phyloP scores from a whole-genome alignment of 2,329 filamentous ascomycete species.

The Cytospora mali region DNA sequence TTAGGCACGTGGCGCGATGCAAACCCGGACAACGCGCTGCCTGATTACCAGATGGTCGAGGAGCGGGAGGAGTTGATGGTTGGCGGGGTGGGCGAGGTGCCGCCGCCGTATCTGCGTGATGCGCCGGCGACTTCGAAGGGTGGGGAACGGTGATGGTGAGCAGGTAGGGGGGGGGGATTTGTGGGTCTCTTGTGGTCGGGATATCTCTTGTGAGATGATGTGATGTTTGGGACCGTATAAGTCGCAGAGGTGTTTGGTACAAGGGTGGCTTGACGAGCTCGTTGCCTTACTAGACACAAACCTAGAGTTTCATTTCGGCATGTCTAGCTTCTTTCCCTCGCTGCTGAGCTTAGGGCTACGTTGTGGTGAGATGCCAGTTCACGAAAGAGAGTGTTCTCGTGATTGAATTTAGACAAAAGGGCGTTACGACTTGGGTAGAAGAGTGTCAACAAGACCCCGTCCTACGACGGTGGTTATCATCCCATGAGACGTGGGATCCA shows the following conservation, averaged over 20 bases:
- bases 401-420: background rate
- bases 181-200: too few species aligned
- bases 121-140: constrained; percentile 12
- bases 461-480: background rate
- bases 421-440: too few species aligned
- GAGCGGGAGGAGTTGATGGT: constrained; percentile 37
- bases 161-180: background rate
- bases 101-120: constrained; percentile 36
- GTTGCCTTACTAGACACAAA: background rate
- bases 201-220: too few species aligned
- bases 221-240: background rate
- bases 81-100: constrained; percentile 37
- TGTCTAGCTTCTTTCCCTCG: background rate
- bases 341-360: background rate
- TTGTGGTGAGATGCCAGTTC: background rate
- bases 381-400: background rate
- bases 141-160: background rate
- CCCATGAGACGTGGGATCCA: background rate
- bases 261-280: background rate
- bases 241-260: background rate
- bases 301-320: background rate
- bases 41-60: constrained; percentile 36
- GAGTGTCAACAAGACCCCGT: background rate
- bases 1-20: constrained; percentile 38
- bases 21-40: constrained; percentile 37